Evolutionary conservation across 495 filamentous ascomycete species (phyloP), one percentile per base, ranked within the genome.

Genomic region (Talaromyces trachyspermus): DNA sequence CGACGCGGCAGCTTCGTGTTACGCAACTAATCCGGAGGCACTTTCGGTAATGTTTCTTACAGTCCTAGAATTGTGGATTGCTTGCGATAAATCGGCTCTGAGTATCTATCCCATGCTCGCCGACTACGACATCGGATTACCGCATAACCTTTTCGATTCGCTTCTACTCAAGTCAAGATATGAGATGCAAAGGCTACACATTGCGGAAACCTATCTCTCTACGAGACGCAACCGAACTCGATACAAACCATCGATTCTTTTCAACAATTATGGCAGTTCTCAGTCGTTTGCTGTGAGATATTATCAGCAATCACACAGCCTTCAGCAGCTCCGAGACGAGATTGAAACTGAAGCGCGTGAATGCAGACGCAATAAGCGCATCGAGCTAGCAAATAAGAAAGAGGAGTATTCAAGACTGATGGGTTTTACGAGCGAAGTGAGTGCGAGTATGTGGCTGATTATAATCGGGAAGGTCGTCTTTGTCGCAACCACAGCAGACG

Each of bases 21-120:
- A 81, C 49, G 11, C 8, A 0, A 42, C 46, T 0, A 71, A 74
- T 33, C 75, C 80, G 0, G 77, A 78, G 53, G 62, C 55, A 0
- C 53, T 70, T 2, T 86, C 83, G 1, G 39, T 75, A 0, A 80
- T 86, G 78, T 30, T 79, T 2, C 65, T 88, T 15, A 79, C 70
- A 0, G 56, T 76, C 3, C 57, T 84, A 46, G 80, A 86, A 20
- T 49, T 86, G 0, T 88, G 83, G 82, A 54, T 82, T 27, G 77
- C 78, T 14, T 62, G 66, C 37, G 83, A 87, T 51, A 74, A 65
- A 43, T 61, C 64, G 9, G 75, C 77, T 0, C 63, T 68, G 8
- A 17, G 46, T 1, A 44, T 54, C 0, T 63, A 66, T 43, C 48
- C 56, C 1, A 41, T 83, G 4, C 52, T 88, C 0, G 36, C 24